Base-by-base conservation (phyloP, 306 rosid genomes). In the Prunus kanzakura region DNA sequence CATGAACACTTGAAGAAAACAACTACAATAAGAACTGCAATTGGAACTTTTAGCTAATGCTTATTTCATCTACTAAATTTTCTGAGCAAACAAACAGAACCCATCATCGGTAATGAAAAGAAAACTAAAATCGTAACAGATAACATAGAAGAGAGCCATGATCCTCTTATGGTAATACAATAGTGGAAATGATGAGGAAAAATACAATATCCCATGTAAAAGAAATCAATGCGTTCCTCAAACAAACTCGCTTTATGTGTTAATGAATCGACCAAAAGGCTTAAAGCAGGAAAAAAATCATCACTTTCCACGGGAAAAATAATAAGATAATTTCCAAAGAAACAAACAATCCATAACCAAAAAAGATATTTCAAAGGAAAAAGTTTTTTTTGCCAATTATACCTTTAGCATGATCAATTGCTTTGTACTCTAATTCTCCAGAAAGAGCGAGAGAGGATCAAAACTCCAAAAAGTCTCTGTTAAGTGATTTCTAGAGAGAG, bases 351-450 rank as follows among this genome's bases (percentile, higher is more conserved):
- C 22, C 15, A 19, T 19, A 43, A 67, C 54, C 69, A 19, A 19
- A 52, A 32, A 12, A 55, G 4, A 38, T 15, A 23, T 14, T 58
- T 1, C 11, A 1, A 10, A 47, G 13, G 12, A 6, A 4, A 51
- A 32, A 68, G 4, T 35, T 11, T 27, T 27, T 32, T 43, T 23
- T 69, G 50, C 6, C 11, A 2, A 13, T 20, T 56, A 22, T 55
- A 86, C 88, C 82, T 7, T 7, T 46, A 57, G 69, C 69, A 77
- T 73, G 81, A 87, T 81, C 72, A 62, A 38, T 64, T 0, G 14
- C 14, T 13, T n/a, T 4, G 50, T 23, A 18, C n/a, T 72, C n/a
- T 69, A 74, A 38, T 52, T 75, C 18, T 32, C 67, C 69, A 3
- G 8, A 60, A 22, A 32, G 18, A 43, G 30, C 60, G 43, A 11